Percentiles rank a stretch among this genome's conserved stretches.
These are phyloP conservation scores for Corylus americana DNA, from an alignment of 306 rosid genomes.

Conservation along the genomic window DNA sequence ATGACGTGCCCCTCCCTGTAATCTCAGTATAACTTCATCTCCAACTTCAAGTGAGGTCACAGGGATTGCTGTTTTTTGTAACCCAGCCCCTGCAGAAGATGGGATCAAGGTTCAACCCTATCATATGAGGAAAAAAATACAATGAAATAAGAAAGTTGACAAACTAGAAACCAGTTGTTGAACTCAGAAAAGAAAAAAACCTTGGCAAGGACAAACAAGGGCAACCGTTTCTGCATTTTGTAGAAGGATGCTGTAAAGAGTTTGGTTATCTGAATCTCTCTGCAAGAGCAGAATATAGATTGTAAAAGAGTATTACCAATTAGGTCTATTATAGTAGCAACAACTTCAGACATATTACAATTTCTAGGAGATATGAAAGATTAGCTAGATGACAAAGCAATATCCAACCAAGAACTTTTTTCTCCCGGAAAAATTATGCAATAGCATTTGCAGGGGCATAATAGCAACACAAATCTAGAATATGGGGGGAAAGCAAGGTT, in stretches of 20 bases:
- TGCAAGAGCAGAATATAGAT: conserved; percentile 25
- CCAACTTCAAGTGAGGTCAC: conserved; percentile 80
- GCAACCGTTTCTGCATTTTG: conserved; percentile 94
- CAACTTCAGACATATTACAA: not conserved
- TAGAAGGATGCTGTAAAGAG: conserved; percentile 63
- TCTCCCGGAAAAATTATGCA: not conserved
- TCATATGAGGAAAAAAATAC: conserved; percentile 9
- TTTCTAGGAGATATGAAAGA: not conserved
- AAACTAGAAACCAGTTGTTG: not conserved
- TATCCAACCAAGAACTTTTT: not conserved
- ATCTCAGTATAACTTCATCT: conserved; percentile 66
- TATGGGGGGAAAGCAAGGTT: not conserved
- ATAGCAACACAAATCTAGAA: not conserved
- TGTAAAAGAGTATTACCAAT: conserved; percentile 7
- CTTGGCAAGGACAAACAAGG: conserved; percentile 61
- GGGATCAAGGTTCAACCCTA: conserved; percentile 4
- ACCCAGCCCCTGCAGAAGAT: conserved; percentile 41
- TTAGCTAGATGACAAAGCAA: not conserved
- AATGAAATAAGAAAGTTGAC: not conserved
- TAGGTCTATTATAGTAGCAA: not conserved
- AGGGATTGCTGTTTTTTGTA: conserved; percentile 49
- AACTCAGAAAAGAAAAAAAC: conserved; percentile 35
- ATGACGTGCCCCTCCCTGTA: conserved; percentile 92
- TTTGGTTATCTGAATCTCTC: conserved; percentile 53
- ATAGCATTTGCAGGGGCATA: not conserved